Base-by-base conservation (phyloP, 306 rosid genomes). In the Myrica gale region DNA sequence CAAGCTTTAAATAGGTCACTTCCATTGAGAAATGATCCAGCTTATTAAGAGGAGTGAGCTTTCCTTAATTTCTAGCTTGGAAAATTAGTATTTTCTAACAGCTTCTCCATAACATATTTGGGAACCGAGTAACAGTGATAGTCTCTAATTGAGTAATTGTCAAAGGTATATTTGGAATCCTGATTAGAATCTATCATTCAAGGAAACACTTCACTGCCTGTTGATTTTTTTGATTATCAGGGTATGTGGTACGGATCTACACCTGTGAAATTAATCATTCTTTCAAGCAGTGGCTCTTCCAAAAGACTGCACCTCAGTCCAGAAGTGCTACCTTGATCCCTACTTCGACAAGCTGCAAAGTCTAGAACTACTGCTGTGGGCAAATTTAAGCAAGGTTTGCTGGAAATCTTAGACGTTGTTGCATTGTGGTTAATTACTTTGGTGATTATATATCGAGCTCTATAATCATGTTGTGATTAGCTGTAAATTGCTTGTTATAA, bases 271-370 rank as follows among this genome's bases (percentile, higher is more conserved):
- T 65, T 17, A 13, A 39, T 65, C 12, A 7, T 17, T 89, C 85
- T 89, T 89, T 84, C 93, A 89, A 74, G 71, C 82, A 6, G 73
- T 54, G 21, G 66, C 58, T 61, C 85, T 94, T 56, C 91, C 97
- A 56, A 84, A 90, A 79, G 96, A 91, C 50, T 85, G 90, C 85
- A 88, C 97, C 54, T 86, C 88, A 56, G 98, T 91, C 70, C 97
- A 94, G 66, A 88, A 90, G 45, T 94, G 97, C 92, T 91, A 93
- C 84, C 60, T 90, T 76, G 97, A 94, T 21, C 96, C 97, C 75
- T 94, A 94, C 90, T 94, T 87, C 5, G 87, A 80, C n/a, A n/a
- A 32, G 37, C 37, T 32, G 37, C 37, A 3, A 32, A 32, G 37
- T 32, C 37, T 32, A 32, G 37, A 32, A 32, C 37, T 32, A 32